Evolutionary conservation across 176 grass and related monocot species (phyloP), one percentile per base, ranked within the genome.

Genomic region (Hordeum marinum): DNA sequence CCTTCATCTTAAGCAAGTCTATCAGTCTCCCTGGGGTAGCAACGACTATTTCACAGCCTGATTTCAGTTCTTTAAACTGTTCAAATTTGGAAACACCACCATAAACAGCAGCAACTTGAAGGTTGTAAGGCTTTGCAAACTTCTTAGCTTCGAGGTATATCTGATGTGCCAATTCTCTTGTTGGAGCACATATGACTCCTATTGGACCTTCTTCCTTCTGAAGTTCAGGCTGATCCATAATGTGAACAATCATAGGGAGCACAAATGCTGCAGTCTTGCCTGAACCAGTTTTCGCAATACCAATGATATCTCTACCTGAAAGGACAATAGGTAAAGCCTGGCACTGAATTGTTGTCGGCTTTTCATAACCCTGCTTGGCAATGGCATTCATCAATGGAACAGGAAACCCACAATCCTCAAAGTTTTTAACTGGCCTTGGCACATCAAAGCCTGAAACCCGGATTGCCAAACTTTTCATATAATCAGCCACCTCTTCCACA

Each of bases 181-280:
- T 99, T 31, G 96, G 96, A 85, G 96, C 96, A 87, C 96, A 99
- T 85, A 99, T 86, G 68, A 99, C 84, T 32, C 96, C 96, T 82
- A 99, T 94, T 11, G 96, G 96, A 39, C 96, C 96, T 85, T 99
- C 93, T 91, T 95, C 96, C 90, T 99, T 99, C 40, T 80, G 68
- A 85, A 99, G 90, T 86, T 99, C 96, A 89, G 96, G 93, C 83
- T 99, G 96, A 85, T 99, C 96, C 93, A 98, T 94, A 82, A 98
- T 98, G 61, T 98, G 96, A 60, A 92, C 93, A 88, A 98, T 90
- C 96, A 98, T 98, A 83, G 96, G 96, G 67, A 98, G 96, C 21
- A 98, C 91, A 92, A 99, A 96, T 50, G 91, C 91, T 80, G 93
- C 96, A 82, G 96, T 99, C 94, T 99, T 99, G 2, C 96, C 96